These are phyloP conservation scores for Russula emetica DNA, from an alignment of 768 basidiomycete genomes.

Conservation along the genomic window DNA sequence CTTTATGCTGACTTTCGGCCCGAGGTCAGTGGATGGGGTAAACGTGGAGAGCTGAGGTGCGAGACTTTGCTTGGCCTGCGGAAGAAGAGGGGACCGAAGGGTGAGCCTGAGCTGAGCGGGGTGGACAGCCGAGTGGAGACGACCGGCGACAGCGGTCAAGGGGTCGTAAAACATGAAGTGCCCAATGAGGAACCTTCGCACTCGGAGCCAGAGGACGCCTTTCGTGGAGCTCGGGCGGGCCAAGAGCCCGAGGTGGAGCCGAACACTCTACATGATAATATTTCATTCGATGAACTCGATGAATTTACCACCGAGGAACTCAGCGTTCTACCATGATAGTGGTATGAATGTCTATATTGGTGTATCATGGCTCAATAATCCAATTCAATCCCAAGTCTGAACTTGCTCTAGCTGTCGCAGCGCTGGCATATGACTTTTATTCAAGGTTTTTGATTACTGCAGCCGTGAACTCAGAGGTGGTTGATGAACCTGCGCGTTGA, in stretches of 20 bases:
- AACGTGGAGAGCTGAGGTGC: constrained; percentile 69
- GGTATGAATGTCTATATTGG: constrained; percentile 24
- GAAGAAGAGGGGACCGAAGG: constrained; percentile 20
- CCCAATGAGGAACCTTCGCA: background rate
- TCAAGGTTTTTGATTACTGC: constrained; percentile 83
- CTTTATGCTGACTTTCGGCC: constrained; percentile 90
- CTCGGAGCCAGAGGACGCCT: background rate
- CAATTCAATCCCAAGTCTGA: background rate
- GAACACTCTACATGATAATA: constrained; percentile 39
- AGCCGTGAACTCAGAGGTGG: constrained; percentile 92
- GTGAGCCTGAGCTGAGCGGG: background rate
- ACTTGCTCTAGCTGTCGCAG: background rate
- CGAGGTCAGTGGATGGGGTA: constrained; percentile 77
- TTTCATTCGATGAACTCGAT: constrained; percentile 47
- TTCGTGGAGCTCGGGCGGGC: background rate
- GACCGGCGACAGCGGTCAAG: constrained; percentile 3
- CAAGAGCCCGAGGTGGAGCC: constrained; percentile 1
- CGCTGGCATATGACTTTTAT: constrained; percentile 15
- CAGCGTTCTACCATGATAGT: constrained; percentile 16
- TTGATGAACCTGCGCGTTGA: constrained; percentile 63
- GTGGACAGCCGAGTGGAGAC: background rate
- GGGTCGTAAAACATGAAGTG: constrained; percentile 1
- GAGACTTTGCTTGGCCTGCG: constrained; percentile 60
- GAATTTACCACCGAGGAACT: constrained; percentile 39
- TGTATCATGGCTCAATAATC: constrained; percentile 11